A percentile compares a stretch with the other conserved stretches of the same genome.
phyloP scores from a whole-genome alignment of 768 basidiomycete species.

The Tricholoma sp. region DNA sequence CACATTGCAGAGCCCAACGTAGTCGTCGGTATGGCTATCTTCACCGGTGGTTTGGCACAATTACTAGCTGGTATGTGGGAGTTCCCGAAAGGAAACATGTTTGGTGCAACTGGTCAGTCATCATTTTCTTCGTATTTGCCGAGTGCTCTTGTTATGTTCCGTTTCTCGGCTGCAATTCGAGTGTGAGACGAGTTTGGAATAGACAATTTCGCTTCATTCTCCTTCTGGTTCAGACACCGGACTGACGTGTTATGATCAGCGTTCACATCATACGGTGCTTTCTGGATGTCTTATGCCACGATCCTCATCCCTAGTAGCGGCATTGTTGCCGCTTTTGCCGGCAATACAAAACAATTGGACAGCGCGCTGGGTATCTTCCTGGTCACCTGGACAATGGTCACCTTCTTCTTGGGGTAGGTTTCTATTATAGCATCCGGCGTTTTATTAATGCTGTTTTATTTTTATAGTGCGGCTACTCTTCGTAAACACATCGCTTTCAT shows the following conservation, averaged over 20 bases:
- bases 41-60: slow-evolving; percentile 80
- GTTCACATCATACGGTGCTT: slow-evolving; percentile 79
- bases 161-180: too few species aligned
- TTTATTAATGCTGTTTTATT: neutral
- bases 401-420: slow-evolving; percentile 60
- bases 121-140: neutral
- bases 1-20: slow-evolving; percentile 55
- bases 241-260: slow-evolving; percentile 35
- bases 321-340: slow-evolving; percentile 46
- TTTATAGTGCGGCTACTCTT: slow-evolving; percentile 30
- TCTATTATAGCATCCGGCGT: neutral
- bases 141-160: too few species aligned
- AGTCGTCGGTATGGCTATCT: slow-evolving; percentile 83
- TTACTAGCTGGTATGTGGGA: slow-evolving; percentile 91
- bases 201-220: neutral
- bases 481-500: slow-evolving; percentile 38
- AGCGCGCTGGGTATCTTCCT: slow-evolving; percentile 71
- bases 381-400: slow-evolving; percentile 68
- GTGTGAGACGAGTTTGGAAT: neutral
- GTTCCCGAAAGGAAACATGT: slow-evolving; percentile 63
- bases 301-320: slow-evolving; percentile 71
- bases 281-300: slow-evolving; percentile 81
- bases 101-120: slow-evolving; percentile 66
- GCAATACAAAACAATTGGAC: slow-evolving; percentile 29
- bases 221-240: neutral